Base-by-base conservation (phyloP, 2,329 filamentous ascomycete species). In the Didymella segeticola region DNA sequence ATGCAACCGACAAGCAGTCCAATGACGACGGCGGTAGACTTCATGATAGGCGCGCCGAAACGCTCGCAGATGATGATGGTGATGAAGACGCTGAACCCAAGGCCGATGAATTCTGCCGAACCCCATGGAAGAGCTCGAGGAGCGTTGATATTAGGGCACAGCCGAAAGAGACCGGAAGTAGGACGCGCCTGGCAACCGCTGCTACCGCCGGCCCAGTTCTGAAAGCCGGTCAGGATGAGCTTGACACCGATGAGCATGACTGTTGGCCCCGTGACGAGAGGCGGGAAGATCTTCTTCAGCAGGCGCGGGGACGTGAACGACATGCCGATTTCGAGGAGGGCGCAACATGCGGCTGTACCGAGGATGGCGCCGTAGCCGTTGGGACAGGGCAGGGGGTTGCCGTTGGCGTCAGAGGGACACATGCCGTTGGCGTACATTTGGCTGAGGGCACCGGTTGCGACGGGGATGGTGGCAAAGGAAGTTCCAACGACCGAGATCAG, bases 11-110 rank as follows among this genome's bases (percentile, higher is more conserved):
- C 80, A 0, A 91, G 81, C 5, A 93, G 80, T 12, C 90, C 90
- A 50, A 91, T 80, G 34, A 93, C 85, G 26, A 93, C 89, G 12
- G 87, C 86, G 7, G 86, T 89, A 2, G 86, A 90, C 70, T 93
- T 93, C 89, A 95, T 93, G 61, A 95, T 89, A 0, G 91, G 90
- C 0, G 89, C 83, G 1, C 91, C 91, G 63, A 93, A 92, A 10
- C 89, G 84, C 73, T 95, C 90, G 70, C 89, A 90, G 11, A 93
- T 70, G 56, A 95, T 87, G 68, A 95, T 93, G 23, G 88, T 89
- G 37, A 89, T 63, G 68, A 93, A 93, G 29, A 93, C 90, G 37
- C 86, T 86, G 77, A 95, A 93, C 0, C 90, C 90, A 2, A 95
- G 82, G 0, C 86, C 90, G 5, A 95, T 84, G 62, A 89, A 91